A percentile compares a stretch with the other conserved stretches of the same genome.
Evolutionary conservation across 768 basidiomycete genomes (phyloP).

Genomic region (Cyclocybe aegerita): DNA sequence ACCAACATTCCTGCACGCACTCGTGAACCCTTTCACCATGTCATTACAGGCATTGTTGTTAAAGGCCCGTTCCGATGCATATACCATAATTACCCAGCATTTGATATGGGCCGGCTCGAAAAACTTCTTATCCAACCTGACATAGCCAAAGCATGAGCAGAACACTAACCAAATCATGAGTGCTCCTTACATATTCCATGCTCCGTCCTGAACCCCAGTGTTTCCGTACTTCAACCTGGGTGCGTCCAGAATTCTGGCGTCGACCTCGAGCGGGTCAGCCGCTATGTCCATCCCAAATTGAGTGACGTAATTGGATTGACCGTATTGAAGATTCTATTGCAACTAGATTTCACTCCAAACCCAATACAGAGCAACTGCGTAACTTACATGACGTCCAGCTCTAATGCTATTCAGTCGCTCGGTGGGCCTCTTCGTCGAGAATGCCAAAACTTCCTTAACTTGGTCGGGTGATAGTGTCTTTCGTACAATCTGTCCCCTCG

Average conservation of each 20-base stretch:
- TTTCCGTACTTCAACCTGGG: slow-evolving; percentile 67
- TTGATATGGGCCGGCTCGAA: slow-evolving; percentile 50
- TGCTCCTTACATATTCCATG: slow-evolving; percentile 73
- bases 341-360: not conserved
- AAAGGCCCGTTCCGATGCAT: slow-evolving; percentile 58
- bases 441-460: slow-evolving; percentile 59
- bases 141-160: slow-evolving; percentile 41
- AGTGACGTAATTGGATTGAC: slow-evolving; percentile 69
- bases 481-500: slow-evolving; percentile 65
- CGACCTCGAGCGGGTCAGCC: slow-evolving; percentile 46
- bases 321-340: slow-evolving; percentile 55
- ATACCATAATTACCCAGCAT: slow-evolving; percentile 65
- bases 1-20: slow-evolving; percentile 57
- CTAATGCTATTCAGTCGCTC: slow-evolving; percentile 56
- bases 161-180: slow-evolving; percentile 6
- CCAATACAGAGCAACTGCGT: not conserved
- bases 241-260: slow-evolving; percentile 57
- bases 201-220: slow-evolving; percentile 57
- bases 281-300: slow-evolving; percentile 66
- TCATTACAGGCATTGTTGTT: slow-evolving; percentile 36
- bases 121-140: slow-evolving; percentile 71
- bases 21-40: slow-evolving; percentile 52
- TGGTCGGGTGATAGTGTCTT: slow-evolving; percentile 70
- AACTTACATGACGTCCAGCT: slow-evolving; percentile 1
- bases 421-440: slow-evolving; percentile 62